Evolutionary conservation across 2,329 filamentous ascomycete genomes (phyloP).

Genomic region (Calonectria crousiana): DNA sequence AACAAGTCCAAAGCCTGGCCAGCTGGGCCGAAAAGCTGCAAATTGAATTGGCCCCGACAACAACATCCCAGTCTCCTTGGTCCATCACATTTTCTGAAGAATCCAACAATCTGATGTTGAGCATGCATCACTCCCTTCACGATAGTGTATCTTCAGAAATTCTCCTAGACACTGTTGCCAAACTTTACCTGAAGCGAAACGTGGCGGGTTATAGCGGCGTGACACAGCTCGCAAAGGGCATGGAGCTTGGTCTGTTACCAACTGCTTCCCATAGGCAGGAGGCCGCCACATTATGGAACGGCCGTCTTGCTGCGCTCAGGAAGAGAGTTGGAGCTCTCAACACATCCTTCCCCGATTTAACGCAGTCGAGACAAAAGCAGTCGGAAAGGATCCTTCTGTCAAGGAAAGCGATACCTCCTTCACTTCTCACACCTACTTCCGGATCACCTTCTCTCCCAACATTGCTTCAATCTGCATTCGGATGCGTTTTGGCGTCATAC

Average conservation of each 20-base stretch:
- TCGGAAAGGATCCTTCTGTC: not conserved
- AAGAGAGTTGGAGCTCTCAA: not conserved
- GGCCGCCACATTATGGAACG: not conserved
- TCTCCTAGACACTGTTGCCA: not conserved
- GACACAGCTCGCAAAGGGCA: not conserved
- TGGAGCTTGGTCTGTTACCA: not conserved
- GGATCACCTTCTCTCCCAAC: not conserved
- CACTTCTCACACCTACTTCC: not conserved
- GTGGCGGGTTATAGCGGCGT: too few species aligned
- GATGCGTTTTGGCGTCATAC: not conserved
- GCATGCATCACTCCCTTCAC: not conserved
- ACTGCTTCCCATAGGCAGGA: not conserved
- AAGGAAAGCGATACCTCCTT: not conserved
- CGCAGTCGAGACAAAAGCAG: not conserved
- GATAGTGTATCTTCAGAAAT: not conserved
- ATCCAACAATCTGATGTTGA: not conserved
- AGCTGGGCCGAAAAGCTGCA: not conserved
- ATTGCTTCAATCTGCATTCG: not conserved
- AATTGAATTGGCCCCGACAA: not conserved
- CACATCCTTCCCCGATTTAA: not conserved
- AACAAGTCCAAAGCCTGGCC: not conserved
- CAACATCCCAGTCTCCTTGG: not conserved
- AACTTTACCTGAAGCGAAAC: not conserved
- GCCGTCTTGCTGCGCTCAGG: not conserved
- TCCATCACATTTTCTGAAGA: not conserved